Percentiles rank a stretch among this genome's conserved stretches.
These are phyloP conservation scores for Colletotrichum horii DNA, from an alignment of 2,329 filamentous ascomycete species.

Conservation along the genomic window DNA sequence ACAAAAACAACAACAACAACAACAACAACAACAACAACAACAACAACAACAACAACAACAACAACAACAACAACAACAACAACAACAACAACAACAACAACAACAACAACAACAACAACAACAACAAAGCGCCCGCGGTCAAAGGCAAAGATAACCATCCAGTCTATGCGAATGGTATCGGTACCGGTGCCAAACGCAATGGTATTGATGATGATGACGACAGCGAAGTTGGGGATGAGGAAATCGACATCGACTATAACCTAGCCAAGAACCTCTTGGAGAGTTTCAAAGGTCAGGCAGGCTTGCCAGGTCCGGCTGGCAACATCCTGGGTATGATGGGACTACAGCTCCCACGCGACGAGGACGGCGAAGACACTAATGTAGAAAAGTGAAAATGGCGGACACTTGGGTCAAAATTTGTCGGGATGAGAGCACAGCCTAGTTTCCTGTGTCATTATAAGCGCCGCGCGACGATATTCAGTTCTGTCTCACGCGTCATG, in stretches of 20 bases:
- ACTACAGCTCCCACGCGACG: slow-evolving; percentile 79
- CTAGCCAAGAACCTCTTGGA: slow-evolving; percentile 90
- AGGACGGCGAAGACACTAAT: slow-evolving; percentile 56
- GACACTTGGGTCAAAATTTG: background rate
- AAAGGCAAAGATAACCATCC: slow-evolving; percentile 19
- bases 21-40: slow-evolving; percentile 25
- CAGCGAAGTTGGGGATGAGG: slow-evolving; percentile 57
- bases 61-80: slow-evolving; percentile 21
- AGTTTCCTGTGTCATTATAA: background rate
- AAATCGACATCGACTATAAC: slow-evolving; percentile 83
- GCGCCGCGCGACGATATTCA: background rate
- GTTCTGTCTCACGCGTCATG: background rate
- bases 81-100: slow-evolving; percentile 25
- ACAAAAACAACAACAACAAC: slow-evolving; percentile 24
- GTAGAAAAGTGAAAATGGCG: background rate
- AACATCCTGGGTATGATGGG: slow-evolving; percentile 91
- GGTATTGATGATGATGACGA: slow-evolving; percentile 38
- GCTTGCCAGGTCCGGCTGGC: slow-evolving; percentile 82
- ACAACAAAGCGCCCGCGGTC: slow-evolving; percentile 32
- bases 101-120: slow-evolving; percentile 23
- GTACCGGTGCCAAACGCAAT: background rate
- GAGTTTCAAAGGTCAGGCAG: slow-evolving; percentile 89
- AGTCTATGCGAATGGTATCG: background rate
- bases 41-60: slow-evolving; percentile 21
- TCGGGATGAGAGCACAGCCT: background rate